These are phyloP conservation scores for Geoglossum cookeanum DNA, from an alignment of 2,329 filamentous ascomycete genomes.

Conservation along the genomic window DNA sequence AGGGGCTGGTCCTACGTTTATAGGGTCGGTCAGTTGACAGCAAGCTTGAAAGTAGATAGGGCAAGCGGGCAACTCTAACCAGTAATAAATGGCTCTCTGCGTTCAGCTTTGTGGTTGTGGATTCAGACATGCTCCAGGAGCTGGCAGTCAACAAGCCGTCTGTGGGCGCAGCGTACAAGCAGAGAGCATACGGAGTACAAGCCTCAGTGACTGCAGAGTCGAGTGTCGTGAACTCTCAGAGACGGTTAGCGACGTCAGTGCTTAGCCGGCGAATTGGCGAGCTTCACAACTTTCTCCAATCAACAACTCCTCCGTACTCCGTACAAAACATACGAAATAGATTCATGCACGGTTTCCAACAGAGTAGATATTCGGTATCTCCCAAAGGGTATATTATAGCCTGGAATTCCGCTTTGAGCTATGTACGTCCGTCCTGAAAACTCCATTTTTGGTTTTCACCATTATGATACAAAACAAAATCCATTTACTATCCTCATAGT, in stretches of 20 bases:
- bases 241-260: background rate
- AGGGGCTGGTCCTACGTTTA: conserved; percentile 66
- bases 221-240: background rate
- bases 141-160: background rate
- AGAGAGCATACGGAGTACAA: background rate
- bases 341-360: background rate
- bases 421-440: background rate
- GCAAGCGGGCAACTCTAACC: conserved; percentile 16
- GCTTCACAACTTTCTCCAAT: background rate
- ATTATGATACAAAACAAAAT: background rate
- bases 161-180: background rate
- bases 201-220: background rate
- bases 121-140: conserved; percentile 16
- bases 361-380: background rate
- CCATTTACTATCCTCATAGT: background rate
- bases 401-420: background rate
- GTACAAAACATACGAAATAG: background rate
- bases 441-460: background rate
- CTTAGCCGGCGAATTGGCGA: background rate
- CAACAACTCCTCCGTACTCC: no score
- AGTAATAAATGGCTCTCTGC: conserved; percentile 30
- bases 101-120: conserved; percentile 28
- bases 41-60: no score
- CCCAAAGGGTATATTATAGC: background rate
- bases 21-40: background rate